Evolutionary conservation across 225 moss, liverwort and hornwort species (phyloP), one percentile per base, ranked within the genome.

Genomic region (Lunularia cruciata): DNA sequence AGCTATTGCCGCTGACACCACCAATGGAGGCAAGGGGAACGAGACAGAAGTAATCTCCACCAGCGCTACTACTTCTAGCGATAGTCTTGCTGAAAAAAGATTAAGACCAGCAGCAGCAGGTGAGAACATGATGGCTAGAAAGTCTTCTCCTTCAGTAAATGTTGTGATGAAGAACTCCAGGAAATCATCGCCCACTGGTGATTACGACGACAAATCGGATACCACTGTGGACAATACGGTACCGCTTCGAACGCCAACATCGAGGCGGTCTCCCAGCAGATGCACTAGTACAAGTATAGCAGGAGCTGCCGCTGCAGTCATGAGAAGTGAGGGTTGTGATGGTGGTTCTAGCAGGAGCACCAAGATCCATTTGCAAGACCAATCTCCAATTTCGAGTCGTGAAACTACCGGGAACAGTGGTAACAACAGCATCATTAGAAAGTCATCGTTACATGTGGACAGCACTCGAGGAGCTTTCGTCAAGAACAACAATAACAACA

Each of bases 161-260:
- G 8, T 16, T 16, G 26, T 47, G 0, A 27, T 46, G 45, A 64
- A 45, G 46, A 46, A 2, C 3, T 40, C 13, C 40, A 64, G 42
- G 40, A 64, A 64, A n/a, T 46, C 30, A 47, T 4, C 61, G 5
- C 18, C 18, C 49, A 8, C 18, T 11, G 46, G 43, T 15, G 63
- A 64, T 31, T 19, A 28, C 30, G 63, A 64, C 30, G 63, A 64
- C 45, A 64, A 46, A 28, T 64, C 63, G 0, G 63, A 64, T 15
- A 64, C 63, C 14, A 64, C 63, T 1, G 45, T 28, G 46, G 63
- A 64, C 19, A 64, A 46, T n/a, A 64, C 46, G 3, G 30, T 64
- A 15, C 19, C 7, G 5, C 40, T 40, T 6, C 6, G 14, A 25
- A 13, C 30, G 45, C n/a, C n/a, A n/a, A 61, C 2, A n/a, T 4